Evolutionary conservation across 257 asterid species (phyloP), one percentile per base, ranked within the genome.

Genomic region (Coffea canephora): DNA sequence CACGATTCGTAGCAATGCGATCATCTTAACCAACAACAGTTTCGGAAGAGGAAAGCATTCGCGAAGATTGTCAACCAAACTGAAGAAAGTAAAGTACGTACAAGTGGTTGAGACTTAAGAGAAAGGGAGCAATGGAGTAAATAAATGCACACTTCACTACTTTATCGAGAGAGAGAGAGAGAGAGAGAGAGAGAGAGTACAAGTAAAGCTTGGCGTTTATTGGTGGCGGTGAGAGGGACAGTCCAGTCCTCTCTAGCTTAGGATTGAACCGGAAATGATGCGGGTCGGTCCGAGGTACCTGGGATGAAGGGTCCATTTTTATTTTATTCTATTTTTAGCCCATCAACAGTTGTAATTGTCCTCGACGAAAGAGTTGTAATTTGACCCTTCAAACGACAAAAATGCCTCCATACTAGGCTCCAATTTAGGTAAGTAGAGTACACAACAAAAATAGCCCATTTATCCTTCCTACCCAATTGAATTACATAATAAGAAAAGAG

Each of bases 261-360:
- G 43, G 67, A 70, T 77, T 83, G 90, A 82, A 84, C 85, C 80
- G 79, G 62, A 50, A 68, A 34, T 62, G 21, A 77, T 8, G 0
- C 71, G 87, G 88, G 77, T 80, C 86, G 90, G 89, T 83, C 65
- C 67, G 43, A 69, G 74, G 75, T 45, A 8, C 7, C 19, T 13
- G 18, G 3, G 69, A 14, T 3, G 71, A 23, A 46, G n/a, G 23
- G 7, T 23, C 34, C 34, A 31, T 31, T 31, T 31, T 31, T 31
- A 31, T 31, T 31, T 31, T 31, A 31, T 31, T 31, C 34, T 31
- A 31, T 31, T 31, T 31, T 31, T 31, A 31, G 43, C 43, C 16
- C 18, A 16, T n/a, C n/a, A 55, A 55, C 19, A 3, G 19, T 55
- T 55, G 34, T 55, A 0, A 55, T 55, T 55, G 9, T 18, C n/a